Conservation (phyloP, 2,329 filamentous ascomycete species). For the Fusarium sarcochroum region DNA sequence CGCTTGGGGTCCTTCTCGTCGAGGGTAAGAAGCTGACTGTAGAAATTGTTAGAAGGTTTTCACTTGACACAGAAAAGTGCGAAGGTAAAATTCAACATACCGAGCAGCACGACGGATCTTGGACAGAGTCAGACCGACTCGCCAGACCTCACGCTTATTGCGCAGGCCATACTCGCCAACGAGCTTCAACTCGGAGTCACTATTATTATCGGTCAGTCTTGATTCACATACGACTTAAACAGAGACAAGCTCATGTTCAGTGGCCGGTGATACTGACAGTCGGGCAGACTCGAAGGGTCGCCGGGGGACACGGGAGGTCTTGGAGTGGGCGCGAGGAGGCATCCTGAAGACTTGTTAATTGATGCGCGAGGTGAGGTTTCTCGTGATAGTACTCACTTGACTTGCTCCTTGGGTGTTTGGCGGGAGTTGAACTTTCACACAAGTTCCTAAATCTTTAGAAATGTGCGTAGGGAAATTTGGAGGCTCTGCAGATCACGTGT, state of each 20-base stretch:
- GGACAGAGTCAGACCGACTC: conserved; percentile 98
- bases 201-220: conserved; percentile 78
- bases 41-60: conserved; percentile 43
- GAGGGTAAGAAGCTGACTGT: conserved; percentile 98
- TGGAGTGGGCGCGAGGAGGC: conserved; percentile 82
- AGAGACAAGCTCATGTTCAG: conserved; percentile 98
- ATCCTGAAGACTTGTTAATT: conserved; percentile 55
- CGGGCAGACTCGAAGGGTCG: conserved; percentile 99
- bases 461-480: conserved; percentile 55
- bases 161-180: conserved; percentile 99
- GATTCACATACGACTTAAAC: conserved; percentile 89
- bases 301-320: conserved; percentile 99
- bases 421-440: conserved; percentile 53
- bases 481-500: conserved; percentile 50
- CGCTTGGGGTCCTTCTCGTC: conserved; percentile 99
- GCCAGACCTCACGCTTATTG: conserved; percentile 99
- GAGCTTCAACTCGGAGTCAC: conserved; percentile 99
- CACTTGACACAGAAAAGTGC: conserved; percentile 2
- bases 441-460: conserved; percentile 41
- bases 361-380: conserved; percentile 25
- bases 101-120: conserved; percentile 99
- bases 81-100: conserved; percentile 64
- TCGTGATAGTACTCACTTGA: conserved; percentile 54
- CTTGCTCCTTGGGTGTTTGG: conserved; percentile 56
- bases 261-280: conserved; percentile 98